These are phyloP conservation scores for Cercophora samala DNA, from an alignment of 495 filamentous ascomycete species.

Conservation along the genomic window DNA sequence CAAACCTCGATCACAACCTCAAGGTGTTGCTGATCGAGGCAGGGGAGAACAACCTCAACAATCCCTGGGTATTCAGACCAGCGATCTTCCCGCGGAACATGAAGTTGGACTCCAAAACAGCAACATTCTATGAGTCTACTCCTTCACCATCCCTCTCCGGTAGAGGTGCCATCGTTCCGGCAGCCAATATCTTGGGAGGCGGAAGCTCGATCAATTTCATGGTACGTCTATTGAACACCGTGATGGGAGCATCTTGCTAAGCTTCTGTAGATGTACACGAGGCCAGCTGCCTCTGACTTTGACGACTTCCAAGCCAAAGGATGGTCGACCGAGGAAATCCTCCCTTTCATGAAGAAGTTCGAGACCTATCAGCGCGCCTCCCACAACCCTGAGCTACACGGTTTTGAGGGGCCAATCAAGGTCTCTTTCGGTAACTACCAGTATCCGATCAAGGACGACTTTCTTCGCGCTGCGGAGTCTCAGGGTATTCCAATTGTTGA, in stretches of 20 bases:
- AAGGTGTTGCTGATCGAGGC: conserved; percentile 76
- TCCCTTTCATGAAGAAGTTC: conserved; percentile 80
- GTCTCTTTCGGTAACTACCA: conserved; percentile 77
- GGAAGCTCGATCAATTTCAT: conserved; percentile 83
- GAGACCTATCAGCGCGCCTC: conserved; percentile 78
- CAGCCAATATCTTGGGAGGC: conserved; percentile 73
- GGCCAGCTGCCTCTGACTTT: conserved; percentile 77
- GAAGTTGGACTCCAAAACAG: conserved; percentile 73
- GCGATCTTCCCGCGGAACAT: conserved; percentile 65
- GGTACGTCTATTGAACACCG: conserved; percentile 36
- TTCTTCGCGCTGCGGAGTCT: conserved; percentile 72
- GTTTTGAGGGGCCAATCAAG: conserved; percentile 79
- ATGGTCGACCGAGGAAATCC: conserved; percentile 73
- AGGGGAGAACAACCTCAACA: conserved; percentile 77
- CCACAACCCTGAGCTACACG: conserved; percentile 73
- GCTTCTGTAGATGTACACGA: conserved; percentile 69
- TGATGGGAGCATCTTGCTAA: not conserved
- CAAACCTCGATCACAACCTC: conserved; percentile 76
- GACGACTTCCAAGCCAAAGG: conserved; percentile 81
- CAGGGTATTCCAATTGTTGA: conserved; percentile 72
- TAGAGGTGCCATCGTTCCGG: conserved; percentile 71
- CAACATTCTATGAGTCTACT: conserved; percentile 75
- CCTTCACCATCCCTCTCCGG: conserved; percentile 71
- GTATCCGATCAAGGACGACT: conserved; percentile 72
- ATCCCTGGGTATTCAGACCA: conserved; percentile 77